Evolutionary conservation across 352 stramenopile genomes (phyloP), one percentile per base, ranked within the genome.

Genomic region (Phytophthora tubulina): DNA sequence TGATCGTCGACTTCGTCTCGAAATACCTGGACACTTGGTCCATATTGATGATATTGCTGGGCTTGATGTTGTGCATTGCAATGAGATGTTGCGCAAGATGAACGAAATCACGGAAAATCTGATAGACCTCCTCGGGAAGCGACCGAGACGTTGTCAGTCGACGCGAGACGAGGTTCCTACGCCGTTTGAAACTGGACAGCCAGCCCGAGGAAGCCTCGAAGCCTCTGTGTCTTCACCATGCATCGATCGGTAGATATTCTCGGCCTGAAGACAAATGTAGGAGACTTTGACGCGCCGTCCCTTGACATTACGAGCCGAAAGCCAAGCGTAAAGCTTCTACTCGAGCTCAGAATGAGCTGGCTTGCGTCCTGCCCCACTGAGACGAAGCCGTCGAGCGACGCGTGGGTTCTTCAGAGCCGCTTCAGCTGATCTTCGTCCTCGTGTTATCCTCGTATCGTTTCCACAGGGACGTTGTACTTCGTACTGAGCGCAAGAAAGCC

Each of bases 1-100:
- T 15, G 27, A 56, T 69, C 3, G 61, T 62, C 50, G 61, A 54
- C 4, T 54, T 69, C 8, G 31, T 69, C 41, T 69, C 51, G 4
- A 62, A 62, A 14, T 69, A 69, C 0, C 51, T 41, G 1, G 51
- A 51, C 4, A 69, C 21, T 21, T 21, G 21, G 21, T 21, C 21
- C 21, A 21, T 21, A 1, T 21, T 21, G 21, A 21, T 21, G 51
- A 50, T 60, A 21, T 44, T 69, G 17, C 51, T 17, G 21, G 42
- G 45, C 27, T 60, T 45, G 50, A 61, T 61, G 31, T 36, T 11
- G 31, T 61, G 50, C 49, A 14, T 54, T 3, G 14, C 30, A 48
- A 68, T 61, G 11, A 61, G 32, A 3, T 39, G 39, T 14, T 68
- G 61, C 4, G 35, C 50, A 3, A 10, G 45, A n/a, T 61, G 61